A percentile compares a stretch with the other conserved stretches of the same genome.
Conservation (phyloP, 2,329 filamentous ascomycete species). For the Berkeleyomyces basicola region DNA sequence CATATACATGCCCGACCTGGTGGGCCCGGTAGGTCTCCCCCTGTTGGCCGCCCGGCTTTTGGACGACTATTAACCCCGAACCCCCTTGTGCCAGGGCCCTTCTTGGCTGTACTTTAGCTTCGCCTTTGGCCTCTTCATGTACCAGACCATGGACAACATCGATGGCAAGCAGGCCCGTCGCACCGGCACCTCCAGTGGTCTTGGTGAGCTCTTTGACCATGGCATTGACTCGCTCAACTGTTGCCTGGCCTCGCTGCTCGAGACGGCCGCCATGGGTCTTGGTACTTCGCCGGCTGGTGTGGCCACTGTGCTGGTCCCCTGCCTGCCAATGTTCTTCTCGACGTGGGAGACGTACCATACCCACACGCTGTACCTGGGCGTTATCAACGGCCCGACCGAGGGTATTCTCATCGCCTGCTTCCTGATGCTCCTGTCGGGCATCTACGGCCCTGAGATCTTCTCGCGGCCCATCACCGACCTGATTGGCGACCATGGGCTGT, state of each 20-base stretch:
- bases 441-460: conserved; percentile 81
- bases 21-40: conserved; percentile 55
- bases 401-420: conserved; percentile 75
- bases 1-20: conserved; percentile 72
- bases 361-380: conserved; percentile 87
- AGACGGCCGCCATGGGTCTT: conserved; percentile 84
- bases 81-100: conserved; percentile 41
- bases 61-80: conserved; percentile 12
- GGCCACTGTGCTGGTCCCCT: conserved; percentile 81
- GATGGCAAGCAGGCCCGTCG: conserved; percentile 94
- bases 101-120: conserved; percentile 94
- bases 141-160: conserved; percentile 97
- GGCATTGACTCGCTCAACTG: conserved; percentile 97
- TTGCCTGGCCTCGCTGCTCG: conserved; percentile 76
- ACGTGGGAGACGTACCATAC: conserved; percentile 99
- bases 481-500: conserved; percentile 36
- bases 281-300: conserved; percentile 71
- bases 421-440: conserved; percentile 75
- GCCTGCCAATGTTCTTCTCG: conserved; percentile 96
- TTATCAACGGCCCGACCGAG: conserved; percentile 95
- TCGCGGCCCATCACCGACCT: conserved; percentile 54
- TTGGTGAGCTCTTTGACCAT: conserved; percentile 96
- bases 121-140: conserved; percentile 91
- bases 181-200: conserved; percentile 83
- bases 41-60: neutral